A percentile compares a stretch with the other conserved stretches of the same genome.
phyloP scores from a whole-genome alignment of 805 yeast species.

The Saccharomycopsis selenospora region DNA sequence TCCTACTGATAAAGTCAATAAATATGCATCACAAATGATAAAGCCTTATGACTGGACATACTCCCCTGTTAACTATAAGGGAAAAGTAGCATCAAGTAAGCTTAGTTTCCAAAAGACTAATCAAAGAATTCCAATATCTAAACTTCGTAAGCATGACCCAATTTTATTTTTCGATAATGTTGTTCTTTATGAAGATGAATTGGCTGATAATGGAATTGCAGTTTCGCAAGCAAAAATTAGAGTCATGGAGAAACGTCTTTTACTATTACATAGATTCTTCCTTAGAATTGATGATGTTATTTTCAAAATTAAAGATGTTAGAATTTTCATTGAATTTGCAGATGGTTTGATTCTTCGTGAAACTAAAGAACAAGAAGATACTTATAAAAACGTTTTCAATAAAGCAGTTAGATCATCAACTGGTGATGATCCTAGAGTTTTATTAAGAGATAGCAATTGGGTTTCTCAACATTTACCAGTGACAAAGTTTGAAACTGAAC shows the following conservation, averaged over 20 bases:
- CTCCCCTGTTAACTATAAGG: slow-evolving; percentile 62
- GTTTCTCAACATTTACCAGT: slow-evolving; percentile 56
- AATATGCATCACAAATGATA: slow-evolving; percentile 45
- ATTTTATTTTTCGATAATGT: slow-evolving; percentile 86
- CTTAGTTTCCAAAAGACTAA: slow-evolving; percentile 28
- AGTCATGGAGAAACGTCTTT: slow-evolving; percentile 77
- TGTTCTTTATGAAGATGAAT: slow-evolving; percentile 85
- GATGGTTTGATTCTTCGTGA: slow-evolving; percentile 64
- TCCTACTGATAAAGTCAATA: slow-evolving; percentile 29
- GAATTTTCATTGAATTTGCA: slow-evolving; percentile 73
- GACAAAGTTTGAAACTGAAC: slow-evolving; percentile 31
- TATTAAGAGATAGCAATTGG: slow-evolving; percentile 81
- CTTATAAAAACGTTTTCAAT: slow-evolving; percentile 39
- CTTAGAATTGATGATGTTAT: slow-evolving; percentile 86
- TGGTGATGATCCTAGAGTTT: slow-evolving; percentile 50
- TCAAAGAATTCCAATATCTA: slow-evolving; percentile 56
- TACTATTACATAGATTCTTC: slow-evolving; percentile 70
- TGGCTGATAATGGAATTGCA: slow-evolving; percentile 93
- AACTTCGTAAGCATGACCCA: slow-evolving; percentile 69
- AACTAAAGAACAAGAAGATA: slow-evolving; percentile 56
- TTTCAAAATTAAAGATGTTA: slow-evolving; percentile 74
- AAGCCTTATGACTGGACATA: slow-evolving; percentile 98
- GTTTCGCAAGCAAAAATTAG: slow-evolving; percentile 71
- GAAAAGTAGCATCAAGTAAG: slow-evolving; percentile 34
- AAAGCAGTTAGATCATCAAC: slow-evolving; percentile 21